Percentiles rank a stretch among this genome's conserved stretches.
Evolutionary conservation across 108 stramenopile genomes (phyloP).

Genomic region (Conticribra guillardii): DNA sequence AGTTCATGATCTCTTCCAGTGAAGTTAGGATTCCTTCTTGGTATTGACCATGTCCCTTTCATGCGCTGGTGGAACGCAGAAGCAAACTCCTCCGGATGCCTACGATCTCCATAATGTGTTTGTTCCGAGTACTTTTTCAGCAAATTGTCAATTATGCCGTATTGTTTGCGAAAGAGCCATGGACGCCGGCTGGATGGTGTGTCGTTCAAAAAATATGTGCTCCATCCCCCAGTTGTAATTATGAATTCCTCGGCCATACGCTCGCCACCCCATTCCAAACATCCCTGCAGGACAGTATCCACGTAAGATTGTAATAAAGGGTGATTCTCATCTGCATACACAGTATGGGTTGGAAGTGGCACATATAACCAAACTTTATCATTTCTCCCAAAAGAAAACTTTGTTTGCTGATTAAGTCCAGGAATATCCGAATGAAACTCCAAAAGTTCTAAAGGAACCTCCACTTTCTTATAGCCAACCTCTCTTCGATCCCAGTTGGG

Average conservation of each 20-base stretch:
- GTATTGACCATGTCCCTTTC: constrained; percentile 63
- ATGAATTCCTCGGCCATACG: constrained; percentile 66
- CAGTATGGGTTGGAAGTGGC: constrained; percentile 42
- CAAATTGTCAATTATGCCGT: constrained; percentile 63
- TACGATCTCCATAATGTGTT: constrained; percentile 61
- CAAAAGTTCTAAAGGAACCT: constrained; percentile 44
- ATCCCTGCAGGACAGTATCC: constrained; percentile 75
- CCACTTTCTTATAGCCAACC: constrained; percentile 61
- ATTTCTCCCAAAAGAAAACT: constrained; percentile 1
- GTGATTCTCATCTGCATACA: constrained; percentile 66
- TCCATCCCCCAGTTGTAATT: constrained; percentile 63
- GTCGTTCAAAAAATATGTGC: constrained; percentile 68
- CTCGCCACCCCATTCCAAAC: constrained; percentile 76
- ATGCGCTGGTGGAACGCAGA: constrained; percentile 53
- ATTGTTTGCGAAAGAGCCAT: constrained; percentile 73
- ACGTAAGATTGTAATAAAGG: constrained; percentile 74
- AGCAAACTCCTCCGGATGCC: constrained; percentile 78
- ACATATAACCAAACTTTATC: constrained; percentile 69
- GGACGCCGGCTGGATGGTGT: constrained; percentile 67
- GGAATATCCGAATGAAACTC: constrained; percentile 14
- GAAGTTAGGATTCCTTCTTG: constrained; percentile 59
- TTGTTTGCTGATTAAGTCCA: constrained; percentile 10
- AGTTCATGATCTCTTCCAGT: constrained; percentile 62
- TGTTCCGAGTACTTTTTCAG: constrained; percentile 41
- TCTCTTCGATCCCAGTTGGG: constrained; percentile 68